These are phyloP conservation scores for Podaxis sp. DNA, from an alignment of 768 basidiomycete genomes.

Conservation along the genomic window DNA sequence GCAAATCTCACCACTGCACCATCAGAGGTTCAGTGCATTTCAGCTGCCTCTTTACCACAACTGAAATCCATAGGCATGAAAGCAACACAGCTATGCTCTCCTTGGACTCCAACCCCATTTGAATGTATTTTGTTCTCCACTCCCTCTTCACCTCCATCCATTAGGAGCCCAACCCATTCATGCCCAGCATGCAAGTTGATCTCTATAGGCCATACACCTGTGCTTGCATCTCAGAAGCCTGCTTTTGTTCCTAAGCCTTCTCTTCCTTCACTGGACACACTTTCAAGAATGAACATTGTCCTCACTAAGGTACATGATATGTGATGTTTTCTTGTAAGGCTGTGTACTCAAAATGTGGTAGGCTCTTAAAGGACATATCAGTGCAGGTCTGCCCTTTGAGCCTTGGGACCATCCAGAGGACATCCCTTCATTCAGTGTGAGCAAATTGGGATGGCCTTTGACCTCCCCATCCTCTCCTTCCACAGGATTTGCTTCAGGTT, in stretches of 20 bases:
- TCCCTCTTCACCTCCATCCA: slow-evolving; percentile 8
- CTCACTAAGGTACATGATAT: slow-evolving; percentile 39
- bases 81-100: slow-evolving; percentile 25
- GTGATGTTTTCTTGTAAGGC: slow-evolving; percentile 6
- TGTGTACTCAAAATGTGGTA: slow-evolving; percentile 21
- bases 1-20: slow-evolving; percentile 50
- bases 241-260: slow-evolving; percentile 50
- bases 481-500: background rate
- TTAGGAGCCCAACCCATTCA: slow-evolving; percentile 1
- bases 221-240: slow-evolving; percentile 44
- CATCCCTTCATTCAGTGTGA: background rate
- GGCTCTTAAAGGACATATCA: slow-evolving; percentile 52
- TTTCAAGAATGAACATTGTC: slow-evolving; percentile 49
- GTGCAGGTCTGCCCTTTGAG: slow-evolving; percentile 51
- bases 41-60: slow-evolving; percentile 20
- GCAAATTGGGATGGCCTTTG: background rate
- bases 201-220: slow-evolving; percentile 11
- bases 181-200: slow-evolving; percentile 11
- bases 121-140: slow-evolving; percentile 4
- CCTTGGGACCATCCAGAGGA: slow-evolving; percentile 47
- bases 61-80: slow-evolving; percentile 14
- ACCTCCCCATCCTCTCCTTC: background rate
- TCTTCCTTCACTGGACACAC: slow-evolving; percentile 48
- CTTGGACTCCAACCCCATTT: slow-evolving; percentile 23
- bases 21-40: slow-evolving; percentile 14